Base-by-base conservation (phyloP, 2,329 filamentous ascomycete species). In the Ambrosiella beaveri region DNA sequence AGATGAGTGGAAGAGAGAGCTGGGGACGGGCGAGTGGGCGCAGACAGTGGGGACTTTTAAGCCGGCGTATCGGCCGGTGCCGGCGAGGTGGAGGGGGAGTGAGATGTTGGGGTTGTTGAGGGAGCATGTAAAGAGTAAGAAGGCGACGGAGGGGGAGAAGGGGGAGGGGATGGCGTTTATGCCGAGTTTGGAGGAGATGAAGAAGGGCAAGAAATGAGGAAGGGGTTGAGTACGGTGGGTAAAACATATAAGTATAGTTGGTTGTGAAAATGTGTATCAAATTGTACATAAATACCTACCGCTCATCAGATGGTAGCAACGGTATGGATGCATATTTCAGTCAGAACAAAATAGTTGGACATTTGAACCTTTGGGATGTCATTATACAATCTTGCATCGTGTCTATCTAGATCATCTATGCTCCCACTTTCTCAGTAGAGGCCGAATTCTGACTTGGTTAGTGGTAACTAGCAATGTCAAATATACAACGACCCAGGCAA, bases 21-120 rank as follows among this genome's bases (percentile, higher is more conserved):
- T 71, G 55, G 64, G 69, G 54, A 61, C 62, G 68, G 89, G 90
- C 62, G 93, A 98, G 74, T 98, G 93, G 93, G 88, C 88, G 62
- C 91, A 97, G 77, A 98, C 93, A 0, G 78, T 96, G 4, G 93
- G 93, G 38, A 90, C 88, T 19, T 96, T 95, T 71, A 91, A 87
- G 75, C 88, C 91, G 37, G 88, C 90, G 40, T 96, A 96, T 71
- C 77, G 91, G 58, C 91, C 91, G 44, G 90, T 97, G 59, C 93
- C 93, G 11, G 71, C 74, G 64, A 78, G 91, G 62, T 98, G 93
- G 93, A 81, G 77, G 70, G 82, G 84, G 62, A 94, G 86, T 63
- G 84, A 90, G 73, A 81, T 96, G 57, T 71, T 98, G 65, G 69
- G 69, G 35, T 71, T 93, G 75, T 69, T 98, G 68, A 77, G 91